Conservation (phyloP, 345 rosid genomes). For the Aurinia saxatilis region DNA sequence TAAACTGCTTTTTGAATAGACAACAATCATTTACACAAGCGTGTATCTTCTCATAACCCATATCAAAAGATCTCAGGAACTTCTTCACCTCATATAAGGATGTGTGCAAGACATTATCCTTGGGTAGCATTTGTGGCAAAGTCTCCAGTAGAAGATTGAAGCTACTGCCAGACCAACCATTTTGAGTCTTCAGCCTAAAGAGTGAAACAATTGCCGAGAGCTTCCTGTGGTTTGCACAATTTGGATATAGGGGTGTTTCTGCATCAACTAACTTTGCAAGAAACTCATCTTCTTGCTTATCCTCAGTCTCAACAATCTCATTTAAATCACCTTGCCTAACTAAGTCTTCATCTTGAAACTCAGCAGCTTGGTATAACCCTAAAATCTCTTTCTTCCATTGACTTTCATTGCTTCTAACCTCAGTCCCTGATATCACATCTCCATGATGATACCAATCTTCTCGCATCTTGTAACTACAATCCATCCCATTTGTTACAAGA, state of each 20-base stretch:
- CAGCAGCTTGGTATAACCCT: background rate
- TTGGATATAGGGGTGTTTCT: too few relatives aligned
- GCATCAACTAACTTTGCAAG: too few relatives aligned
- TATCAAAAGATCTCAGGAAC: too few relatives aligned
- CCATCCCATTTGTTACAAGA: too few relatives aligned
- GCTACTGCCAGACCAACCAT: background rate
- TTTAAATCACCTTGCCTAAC: background rate
- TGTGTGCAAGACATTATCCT: too few relatives aligned
- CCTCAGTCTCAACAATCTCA: background rate
- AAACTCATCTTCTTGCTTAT: background rate
- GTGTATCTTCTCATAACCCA: too few relatives aligned
- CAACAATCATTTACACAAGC: background rate
- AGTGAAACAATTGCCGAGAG: background rate
- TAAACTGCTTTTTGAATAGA: background rate
- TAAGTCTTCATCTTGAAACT: background rate
- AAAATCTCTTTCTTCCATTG: background rate
- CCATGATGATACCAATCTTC: background rate
- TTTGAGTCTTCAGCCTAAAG: too few relatives aligned
- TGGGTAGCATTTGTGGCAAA: background rate
- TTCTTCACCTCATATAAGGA: too few relatives aligned
- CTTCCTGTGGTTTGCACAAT: background rate
- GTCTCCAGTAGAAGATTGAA: background rate
- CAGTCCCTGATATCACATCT: background rate
- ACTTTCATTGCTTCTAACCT: background rate
- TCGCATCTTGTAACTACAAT: too few relatives aligned